phyloP scores from a whole-genome alignment of 108 stramenopile species.

The Pseudonitzschia multistriata region DNA sequence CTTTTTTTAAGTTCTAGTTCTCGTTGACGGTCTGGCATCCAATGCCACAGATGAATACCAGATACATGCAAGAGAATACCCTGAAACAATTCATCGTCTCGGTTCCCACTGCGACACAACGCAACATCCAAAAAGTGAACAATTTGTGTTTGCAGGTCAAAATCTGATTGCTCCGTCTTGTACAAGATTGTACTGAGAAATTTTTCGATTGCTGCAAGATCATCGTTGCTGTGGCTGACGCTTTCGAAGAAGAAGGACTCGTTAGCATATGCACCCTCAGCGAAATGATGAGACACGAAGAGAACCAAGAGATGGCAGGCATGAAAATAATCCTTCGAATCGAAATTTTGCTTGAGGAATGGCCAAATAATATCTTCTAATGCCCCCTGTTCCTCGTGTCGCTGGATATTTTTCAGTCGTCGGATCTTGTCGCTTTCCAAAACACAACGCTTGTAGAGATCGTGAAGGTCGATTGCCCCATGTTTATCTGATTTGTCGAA shows the following conservation, averaged over 20 bases:
- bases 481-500: background rate
- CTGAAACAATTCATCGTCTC: constrained; percentile 22
- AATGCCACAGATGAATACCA: constrained; percentile 29
- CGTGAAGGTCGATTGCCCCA: constrained; percentile 2
- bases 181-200: constrained; percentile 30
- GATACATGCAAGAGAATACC: constrained; percentile 22
- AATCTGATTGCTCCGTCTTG: constrained; percentile 33
- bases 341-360: constrained; percentile 19
- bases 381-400: constrained; percentile 38
- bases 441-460: constrained; percentile 34
- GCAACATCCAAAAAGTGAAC: constrained; percentile 39
- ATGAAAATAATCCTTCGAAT: constrained; percentile 26
- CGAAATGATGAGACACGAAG: constrained; percentile 28
- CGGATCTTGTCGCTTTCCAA: constrained; percentile 16
- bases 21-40: constrained; percentile 34
- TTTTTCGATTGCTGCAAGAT: constrained; percentile 13
- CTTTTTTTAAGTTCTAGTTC: constrained; percentile 46
- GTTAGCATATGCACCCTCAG: constrained; percentile 31
- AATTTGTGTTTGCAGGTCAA: constrained; percentile 30
- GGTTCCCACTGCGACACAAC: constrained; percentile 19
- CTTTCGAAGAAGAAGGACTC: constrained; percentile 17
- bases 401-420: constrained; percentile 22
- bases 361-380: constrained; percentile 43
- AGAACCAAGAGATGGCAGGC: constrained; percentile 36
- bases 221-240: background rate